A percentile compares a stretch with the other conserved stretches of the same genome.
These are phyloP conservation scores for Tylopilus balloui DNA, from an alignment of 768 basidiomycete genomes.

Conservation along the genomic window DNA sequence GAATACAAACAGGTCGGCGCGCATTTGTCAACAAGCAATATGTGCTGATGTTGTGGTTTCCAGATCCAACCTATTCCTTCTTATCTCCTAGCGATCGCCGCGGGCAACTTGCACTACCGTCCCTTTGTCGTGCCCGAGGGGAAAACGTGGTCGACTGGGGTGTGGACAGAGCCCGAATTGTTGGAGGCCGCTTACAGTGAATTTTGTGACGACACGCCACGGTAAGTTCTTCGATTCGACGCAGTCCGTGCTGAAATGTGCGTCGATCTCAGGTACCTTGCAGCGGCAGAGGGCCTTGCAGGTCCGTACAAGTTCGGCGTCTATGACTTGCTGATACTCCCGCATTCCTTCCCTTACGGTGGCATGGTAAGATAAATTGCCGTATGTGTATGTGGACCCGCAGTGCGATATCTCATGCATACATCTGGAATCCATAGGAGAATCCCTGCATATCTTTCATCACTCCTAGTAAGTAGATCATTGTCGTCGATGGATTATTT, in stretches of 20 bases:
- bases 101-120: conserved; percentile 75
- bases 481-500: neutral
- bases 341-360: conserved; percentile 90
- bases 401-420: neutral
- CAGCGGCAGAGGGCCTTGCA: conserved; percentile 65
- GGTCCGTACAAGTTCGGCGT: conserved; percentile 79
- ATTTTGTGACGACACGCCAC: conserved; percentile 81
- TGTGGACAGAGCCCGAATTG: conserved; percentile 88
- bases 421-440: conserved; percentile 63
- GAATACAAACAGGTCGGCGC: conserved; percentile 68
- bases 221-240: conserved; percentile 35
- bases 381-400: neutral
- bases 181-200: conserved; percentile 80
- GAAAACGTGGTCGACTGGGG: conserved; percentile 74
- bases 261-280: conserved; percentile 53
- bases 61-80: conserved; percentile 84
- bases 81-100: conserved; percentile 90
- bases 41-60: neutral
- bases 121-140: conserved; percentile 56
- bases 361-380: conserved; percentile 55
- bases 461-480: conserved; percentile 63
- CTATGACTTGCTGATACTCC: conserved; percentile 85
- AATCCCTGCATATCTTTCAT: conserved; percentile 86
- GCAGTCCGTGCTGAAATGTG: too few species aligned
- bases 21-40: neutral